Base-by-base conservation (phyloP, 2,329 filamentous ascomycete genomes). In the Didymella keratinophila region DNA sequence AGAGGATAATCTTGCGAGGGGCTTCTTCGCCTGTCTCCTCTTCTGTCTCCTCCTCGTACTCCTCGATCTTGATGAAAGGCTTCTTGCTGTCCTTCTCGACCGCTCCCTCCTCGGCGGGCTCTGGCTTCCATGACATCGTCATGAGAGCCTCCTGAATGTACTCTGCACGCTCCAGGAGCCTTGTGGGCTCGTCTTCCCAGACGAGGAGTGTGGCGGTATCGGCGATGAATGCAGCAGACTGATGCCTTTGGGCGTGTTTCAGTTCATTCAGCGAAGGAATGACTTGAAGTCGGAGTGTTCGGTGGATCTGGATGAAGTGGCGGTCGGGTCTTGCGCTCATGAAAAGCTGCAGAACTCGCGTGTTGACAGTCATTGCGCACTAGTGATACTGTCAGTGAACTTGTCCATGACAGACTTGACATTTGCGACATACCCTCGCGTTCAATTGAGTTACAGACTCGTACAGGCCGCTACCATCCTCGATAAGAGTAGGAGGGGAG, bases 181-280 rank as follows among this genome's bases (percentile, higher is more conserved):
- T 87, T 55, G 89, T 81, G 0, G 90, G 86, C 56, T 93, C 89
- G 65, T 94, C 91, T 65, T 94, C 91, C 91, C 91, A 95, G 1
- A 94, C 90, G 1, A 94, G 80, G 1, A 95, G 79, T 5, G 93
- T 80, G 4, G 86, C 86, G 61, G 91, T 87, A 0, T 85, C 86
- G 2, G 89, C 87, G 41, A 94, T 36, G 32, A 36, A 36, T n/a
- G 32, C 32, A 9, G 32, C 32, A 36, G 32, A 36, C 32, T 36
- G 91, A 72, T 92, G 86, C 74, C 92, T 93, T 58, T 90, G 84
- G 5, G 86, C 88, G 23, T 79, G 75, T 0, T 85, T 83, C 4
- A 90, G 78, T 47, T 84, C 81, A 2, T 79, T 77, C 56, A 89
- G 82, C 47, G 82, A 82, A 2, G 83, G 83, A 21, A 90, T 77